A percentile compares a stretch with the other conserved stretches of the same genome.
These are phyloP conservation scores for Adansonia gregorii DNA, from an alignment of 441 rosid genomes.

Conservation along the genomic window DNA sequence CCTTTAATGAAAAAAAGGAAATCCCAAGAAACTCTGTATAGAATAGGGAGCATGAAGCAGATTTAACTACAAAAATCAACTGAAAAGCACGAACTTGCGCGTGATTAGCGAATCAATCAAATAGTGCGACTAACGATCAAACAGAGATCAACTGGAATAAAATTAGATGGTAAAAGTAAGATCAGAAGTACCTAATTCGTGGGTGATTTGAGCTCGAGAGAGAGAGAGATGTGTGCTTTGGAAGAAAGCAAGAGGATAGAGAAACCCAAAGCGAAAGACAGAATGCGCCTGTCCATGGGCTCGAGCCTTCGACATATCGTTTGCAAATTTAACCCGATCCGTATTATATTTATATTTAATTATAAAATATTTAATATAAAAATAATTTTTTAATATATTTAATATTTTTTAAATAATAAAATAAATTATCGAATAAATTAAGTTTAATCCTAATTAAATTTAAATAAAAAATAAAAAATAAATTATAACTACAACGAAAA, in stretches of 20 bases:
- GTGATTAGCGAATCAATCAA: constrained; percentile 15
- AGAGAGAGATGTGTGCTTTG: background rate
- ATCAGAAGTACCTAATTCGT: constrained; percentile 33
- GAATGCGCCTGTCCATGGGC: background rate
- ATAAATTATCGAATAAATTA: too few species aligned
- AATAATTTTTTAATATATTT: too few species aligned
- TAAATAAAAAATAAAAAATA: too few species aligned
- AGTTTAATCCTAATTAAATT: too few species aligned
- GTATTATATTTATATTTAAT: too few species aligned
- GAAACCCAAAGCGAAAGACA: background rate
- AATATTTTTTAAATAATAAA: too few species aligned
- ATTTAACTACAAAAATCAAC: background rate
- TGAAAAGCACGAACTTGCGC: background rate
- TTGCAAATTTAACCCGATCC: too few species aligned
- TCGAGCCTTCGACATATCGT: too few species aligned
- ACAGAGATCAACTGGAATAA: constrained; percentile 18
- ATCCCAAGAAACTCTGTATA: background rate
- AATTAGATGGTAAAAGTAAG: background rate
- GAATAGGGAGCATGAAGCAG: background rate
- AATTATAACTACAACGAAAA: too few species aligned
- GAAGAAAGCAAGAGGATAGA: background rate
- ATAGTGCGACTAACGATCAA: background rate
- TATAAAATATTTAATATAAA: too few species aligned
- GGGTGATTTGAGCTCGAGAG: too few species aligned
- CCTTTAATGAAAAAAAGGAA: background rate